These are phyloP conservation scores for Hypoxylon sp. DNA, from an alignment of 2,329 filamentous ascomycete species.

Conservation along the genomic window DNA sequence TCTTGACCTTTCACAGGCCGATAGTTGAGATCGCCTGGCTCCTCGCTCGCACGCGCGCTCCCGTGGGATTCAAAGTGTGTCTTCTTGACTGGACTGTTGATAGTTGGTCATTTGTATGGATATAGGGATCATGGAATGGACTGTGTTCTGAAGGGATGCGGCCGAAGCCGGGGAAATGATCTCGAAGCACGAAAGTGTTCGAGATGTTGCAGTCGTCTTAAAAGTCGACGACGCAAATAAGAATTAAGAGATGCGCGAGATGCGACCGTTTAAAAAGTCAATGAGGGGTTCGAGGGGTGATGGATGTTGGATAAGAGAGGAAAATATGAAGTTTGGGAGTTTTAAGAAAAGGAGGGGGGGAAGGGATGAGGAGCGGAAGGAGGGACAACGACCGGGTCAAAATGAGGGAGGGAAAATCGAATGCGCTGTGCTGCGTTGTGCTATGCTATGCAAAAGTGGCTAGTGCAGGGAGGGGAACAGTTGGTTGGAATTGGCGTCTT, in stretches of 20 bases:
- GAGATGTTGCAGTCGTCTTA: constrained; percentile 51
- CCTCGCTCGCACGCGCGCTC: constrained; percentile 72
- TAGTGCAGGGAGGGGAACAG: constrained; percentile 39
- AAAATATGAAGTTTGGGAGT: constrained; percentile 49
- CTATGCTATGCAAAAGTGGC: constrained; percentile 44
- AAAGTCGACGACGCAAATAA: constrained; percentile 48
- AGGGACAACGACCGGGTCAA: constrained; percentile 48
- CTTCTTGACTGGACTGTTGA: constrained; percentile 65
- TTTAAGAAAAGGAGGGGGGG: constrained; percentile 51
- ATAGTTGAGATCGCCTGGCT: constrained; percentile 72
- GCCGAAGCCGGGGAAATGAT: constrained; percentile 52
- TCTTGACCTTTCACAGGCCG: constrained; percentile 60
- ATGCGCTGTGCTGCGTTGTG: constrained; percentile 41
- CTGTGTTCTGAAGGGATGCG: constrained; percentile 56
- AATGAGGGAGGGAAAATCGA: constrained; percentile 49
- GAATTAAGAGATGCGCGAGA: constrained; percentile 44
- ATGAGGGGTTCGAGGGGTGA: constrained; percentile 51
- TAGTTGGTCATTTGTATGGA: constrained; percentile 66
- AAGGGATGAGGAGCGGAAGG: constrained; percentile 51
- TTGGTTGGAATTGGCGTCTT: constrained; percentile 35
- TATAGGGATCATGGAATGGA: constrained; percentile 68
- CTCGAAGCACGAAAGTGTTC: constrained; percentile 52
- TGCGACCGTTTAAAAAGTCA: constrained; percentile 42
- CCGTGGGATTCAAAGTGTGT: constrained; percentile 80
- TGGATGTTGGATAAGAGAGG: constrained; percentile 40